Evolutionary conservation across 2,329 filamentous ascomycete species (phyloP), one percentile per base, ranked within the genome.

Genomic region (Fusarium sp.): DNA sequence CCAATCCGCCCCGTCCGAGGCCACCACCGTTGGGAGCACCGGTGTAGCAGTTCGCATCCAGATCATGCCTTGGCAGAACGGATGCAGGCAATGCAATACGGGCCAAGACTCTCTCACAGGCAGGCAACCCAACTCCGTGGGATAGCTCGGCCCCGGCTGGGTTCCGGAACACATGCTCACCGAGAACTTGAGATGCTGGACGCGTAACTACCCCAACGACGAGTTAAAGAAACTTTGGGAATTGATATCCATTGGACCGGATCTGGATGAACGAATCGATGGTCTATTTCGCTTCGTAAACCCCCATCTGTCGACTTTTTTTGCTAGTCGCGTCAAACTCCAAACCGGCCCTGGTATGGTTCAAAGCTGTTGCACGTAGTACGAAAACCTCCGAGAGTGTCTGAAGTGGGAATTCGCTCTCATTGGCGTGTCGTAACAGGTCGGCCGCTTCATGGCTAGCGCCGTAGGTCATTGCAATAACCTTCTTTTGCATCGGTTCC

Each of bases 381-480:
- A 52, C 17, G 43, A 62, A 37, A 62, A 35, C 43, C 59, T 37
- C 38, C 58, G 58, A 61, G 27, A 32, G 27, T 61, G 43, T 38
- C 32, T 47, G 38, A 50, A 50, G 47, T 35, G 59, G 40, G 38
- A 32, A 52, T 37, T 62, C 60, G n/a, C 22, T 60, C 45, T 61
- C 27, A 68, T 68, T 68, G 50, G 61, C 17, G 22, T 22, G 32
- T 30, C 22, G 25, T 8, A 52, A 37, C 25, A 37, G 50, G 52
- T 47, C 52, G 9, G 45, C 45, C 47, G 37, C 62, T 30, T 52
- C 27, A 45, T 58, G 43, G 27, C 45, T 70, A 71, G 66, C 54
- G 54, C 63, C 38, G 60, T 38, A 70, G 47, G 69, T 64, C 63
- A 64, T 69, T 69, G 56, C 54, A 54, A 69, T 65, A 65, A 58